A percentile compares a stretch with the other conserved stretches of the same genome.
Conservation (phyloP, 495 filamentous ascomycete genomes). For the Neurospora africana region DNA sequence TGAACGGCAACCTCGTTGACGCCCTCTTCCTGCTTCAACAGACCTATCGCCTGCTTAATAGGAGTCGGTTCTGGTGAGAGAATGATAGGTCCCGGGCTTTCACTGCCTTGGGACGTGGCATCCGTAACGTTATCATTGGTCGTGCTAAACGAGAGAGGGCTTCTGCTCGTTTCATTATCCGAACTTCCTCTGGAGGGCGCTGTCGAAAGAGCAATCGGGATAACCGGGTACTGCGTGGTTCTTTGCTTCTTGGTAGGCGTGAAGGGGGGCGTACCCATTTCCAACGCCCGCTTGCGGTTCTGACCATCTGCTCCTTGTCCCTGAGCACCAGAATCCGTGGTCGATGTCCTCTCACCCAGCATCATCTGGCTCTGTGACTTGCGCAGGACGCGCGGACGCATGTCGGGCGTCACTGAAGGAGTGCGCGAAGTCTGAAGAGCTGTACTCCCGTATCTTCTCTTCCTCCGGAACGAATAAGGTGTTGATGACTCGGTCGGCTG, state of each 20-base stretch:
- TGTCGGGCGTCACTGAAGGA: slow-evolving; percentile 37
- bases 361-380: slow-evolving; percentile 21
- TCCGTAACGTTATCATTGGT: slow-evolving; percentile 26
- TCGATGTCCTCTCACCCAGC: slow-evolving; percentile 20
- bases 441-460: slow-evolving; percentile 30
- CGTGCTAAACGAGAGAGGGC: slow-evolving; percentile 14
- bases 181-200: slow-evolving; percentile 19
- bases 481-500: neutral
- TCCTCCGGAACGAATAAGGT: slow-evolving; percentile 32
- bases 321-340: slow-evolving; percentile 2
- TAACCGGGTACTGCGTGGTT: slow-evolving; percentile 23
- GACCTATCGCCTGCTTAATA: slow-evolving; percentile 12
- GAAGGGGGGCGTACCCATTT: slow-evolving; percentile 31
- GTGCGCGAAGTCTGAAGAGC: slow-evolving; percentile 29
- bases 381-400: slow-evolving; percentile 33
- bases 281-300: neutral
- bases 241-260: slow-evolving; percentile 36
- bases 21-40: slow-evolving; percentile 22
- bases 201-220: slow-evolving; percentile 13
- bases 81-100: slow-evolving; percentile 23
- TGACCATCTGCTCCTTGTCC: neutral
- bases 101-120: slow-evolving; percentile 30
- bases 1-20: slow-evolving; percentile 4
- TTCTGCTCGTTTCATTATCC: slow-evolving; percentile 6
- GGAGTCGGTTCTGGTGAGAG: slow-evolving; percentile 31